Base-by-base conservation (phyloP, 2,329 filamentous ascomycete species). In the Hypoxylon sp. region DNA sequence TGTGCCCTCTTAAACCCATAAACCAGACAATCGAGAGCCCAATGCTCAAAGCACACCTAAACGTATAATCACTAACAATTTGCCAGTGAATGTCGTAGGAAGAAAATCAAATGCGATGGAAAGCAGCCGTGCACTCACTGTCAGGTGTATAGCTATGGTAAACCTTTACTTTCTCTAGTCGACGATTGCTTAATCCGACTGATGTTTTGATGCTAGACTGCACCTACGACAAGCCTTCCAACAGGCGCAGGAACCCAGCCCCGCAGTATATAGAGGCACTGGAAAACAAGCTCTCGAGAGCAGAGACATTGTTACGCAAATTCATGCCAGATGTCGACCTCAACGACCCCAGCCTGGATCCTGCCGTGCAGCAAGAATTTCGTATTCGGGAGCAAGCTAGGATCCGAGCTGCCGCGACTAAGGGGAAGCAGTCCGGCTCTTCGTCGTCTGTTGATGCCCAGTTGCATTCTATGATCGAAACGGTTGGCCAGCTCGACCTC, bases 141-240 rank as follows among this genome's bases (percentile, higher is more conserved):
- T 80, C 97, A 95, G 10, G 94, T 98, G 55, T 99, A 99, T 81
- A 98, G 94, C 79, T 99, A 99, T 85, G 95, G 96, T 98, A 86
- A 78, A 78, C 86, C 75, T 33, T 64, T 42, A 69, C 57, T 42
- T 49, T 57, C 56, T 37, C 40, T 54, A 22, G 54, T 40, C 37
- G 6, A 57, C 31, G 42, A 40, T 25, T n/a, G 51, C 37, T 17
- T 37, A n/a, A 59, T 46, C 50, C 62, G 51, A 65, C 77, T 78
- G 72, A 79, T 76, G 13, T 65, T 35, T 44, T 48, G 27, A 27
- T 64, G 31, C 30, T 65, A 97, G 94, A 97, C 78, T 98, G 95
- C 80, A 97, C 94, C 30, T 97, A 97, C 81, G 94, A 97, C 77
- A 96, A 97, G 79, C 95, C 95, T 11, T 97, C 94, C 25, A 97